Evolutionary conservation across 1,284 basidiomycete genomes (phyloP).

Genomic region (Melampsora abietis-canadensis): DNA sequence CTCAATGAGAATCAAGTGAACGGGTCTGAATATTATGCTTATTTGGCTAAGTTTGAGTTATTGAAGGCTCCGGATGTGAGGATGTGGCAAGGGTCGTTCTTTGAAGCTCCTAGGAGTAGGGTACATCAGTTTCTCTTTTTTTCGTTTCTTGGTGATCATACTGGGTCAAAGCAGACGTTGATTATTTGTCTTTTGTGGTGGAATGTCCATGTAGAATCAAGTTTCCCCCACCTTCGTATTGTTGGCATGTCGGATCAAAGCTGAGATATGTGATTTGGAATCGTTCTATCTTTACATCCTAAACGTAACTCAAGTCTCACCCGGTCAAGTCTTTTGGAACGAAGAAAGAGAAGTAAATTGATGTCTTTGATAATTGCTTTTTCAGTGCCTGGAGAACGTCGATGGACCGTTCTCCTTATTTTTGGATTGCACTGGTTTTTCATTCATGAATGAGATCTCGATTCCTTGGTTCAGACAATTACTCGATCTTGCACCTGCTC

Average conservation of each 20-base stretch:
- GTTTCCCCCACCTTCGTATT: conserved; percentile 30
- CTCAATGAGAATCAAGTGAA: conserved; percentile 1
- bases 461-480: conserved; percentile 43
- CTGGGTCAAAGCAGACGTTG: neutral
- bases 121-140: conserved; percentile 21
- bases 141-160: conserved; percentile 5
- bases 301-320: conserved; percentile 12
- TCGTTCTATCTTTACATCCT: conserved; percentile 40
- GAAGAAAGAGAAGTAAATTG: neutral
- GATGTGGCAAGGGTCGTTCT: conserved; percentile 31
- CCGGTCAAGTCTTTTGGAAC: too few species aligned
- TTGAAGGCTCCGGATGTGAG: conserved; percentile 22
- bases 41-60: conserved; percentile 35
- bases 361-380: conserved; percentile 6
- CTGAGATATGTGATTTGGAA: conserved; percentile 42
- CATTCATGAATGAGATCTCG: conserved; percentile 20
- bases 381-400: conserved; percentile 56
- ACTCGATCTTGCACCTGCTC: conserved; percentile 27
- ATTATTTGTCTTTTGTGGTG: neutral
- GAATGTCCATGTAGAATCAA: conserved; percentile 11
- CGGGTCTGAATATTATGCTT: conserved; percentile 25
- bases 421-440: conserved; percentile 46
- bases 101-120: conserved; percentile 37
- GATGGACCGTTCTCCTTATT: conserved; percentile 48
- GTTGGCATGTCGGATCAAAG: conserved; percentile 26